These are phyloP conservation scores for Tremella mesenterica DNA, from an alignment of 768 basidiomycete species.

Conservation along the genomic window DNA sequence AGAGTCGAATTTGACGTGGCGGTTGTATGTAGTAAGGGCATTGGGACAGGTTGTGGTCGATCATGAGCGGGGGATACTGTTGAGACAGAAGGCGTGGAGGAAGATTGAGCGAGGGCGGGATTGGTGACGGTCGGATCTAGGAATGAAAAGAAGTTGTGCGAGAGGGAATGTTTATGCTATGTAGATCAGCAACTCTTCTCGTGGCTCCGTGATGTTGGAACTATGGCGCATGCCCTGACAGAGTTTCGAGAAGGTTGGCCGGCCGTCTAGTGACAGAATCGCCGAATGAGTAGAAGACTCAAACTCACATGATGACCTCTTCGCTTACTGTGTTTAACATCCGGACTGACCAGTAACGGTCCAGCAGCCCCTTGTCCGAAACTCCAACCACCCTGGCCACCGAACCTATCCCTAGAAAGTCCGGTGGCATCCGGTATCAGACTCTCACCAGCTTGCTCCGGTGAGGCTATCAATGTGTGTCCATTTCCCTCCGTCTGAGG, in stretches of 20 bases:
- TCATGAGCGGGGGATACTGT: constrained; percentile 12
- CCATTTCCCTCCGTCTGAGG: constrained; percentile 48
- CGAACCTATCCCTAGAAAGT: constrained; percentile 51
- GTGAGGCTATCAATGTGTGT: neutral
- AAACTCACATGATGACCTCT: constrained; percentile 43
- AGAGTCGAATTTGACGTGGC: constrained; percentile 13
- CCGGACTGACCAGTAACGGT: constrained; percentile 7
- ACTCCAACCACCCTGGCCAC: constrained; percentile 49
- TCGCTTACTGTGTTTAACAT: constrained; percentile 32
- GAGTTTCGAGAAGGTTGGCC: neutral
- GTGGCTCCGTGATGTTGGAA: too few species aligned
- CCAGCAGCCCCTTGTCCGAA: constrained; percentile 19
- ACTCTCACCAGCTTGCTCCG: neutral
- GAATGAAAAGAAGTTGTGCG: constrained; percentile 92
- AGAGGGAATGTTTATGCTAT: constrained; percentile 87
- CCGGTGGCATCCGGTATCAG: neutral
- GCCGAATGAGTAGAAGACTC: neutral
- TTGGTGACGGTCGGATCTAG: constrained; percentile 58
- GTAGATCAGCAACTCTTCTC: too few species aligned
- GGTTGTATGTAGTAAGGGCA: constrained; percentile 18
- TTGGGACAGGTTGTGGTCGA: constrained; percentile 36
- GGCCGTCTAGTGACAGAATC: neutral
- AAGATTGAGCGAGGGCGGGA: constrained; percentile 18
- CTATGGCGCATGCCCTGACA: neutral
- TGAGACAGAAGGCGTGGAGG: constrained; percentile 6